Evolutionary conservation across 257 asterid species (phyloP), one percentile per base, ranked within the genome.

Genomic region (Ehretia macrophylla): DNA sequence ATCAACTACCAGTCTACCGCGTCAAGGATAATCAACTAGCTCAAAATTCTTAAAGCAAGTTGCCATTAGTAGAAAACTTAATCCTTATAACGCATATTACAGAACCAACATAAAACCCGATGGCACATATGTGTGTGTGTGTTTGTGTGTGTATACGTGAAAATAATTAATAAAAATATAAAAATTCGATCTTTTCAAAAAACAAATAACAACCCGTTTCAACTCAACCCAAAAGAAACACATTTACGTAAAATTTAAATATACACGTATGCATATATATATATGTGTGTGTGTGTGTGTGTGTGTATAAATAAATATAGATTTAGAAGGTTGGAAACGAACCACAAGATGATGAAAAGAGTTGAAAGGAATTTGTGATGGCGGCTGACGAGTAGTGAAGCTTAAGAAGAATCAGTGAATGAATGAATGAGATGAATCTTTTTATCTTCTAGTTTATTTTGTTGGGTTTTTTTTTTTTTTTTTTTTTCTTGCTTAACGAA

Each of bases 181-280:
- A 66, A 53, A 12, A 22, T 17, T 14, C 35, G 38, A 42, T 0
- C 39, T 35, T 62, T 67, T 19, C 32, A 6, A 44, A 51, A 62
- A 46, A 17, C 48, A 22, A 40, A 42, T 44, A 22, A 38, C 45
- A 51, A 54, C 59, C 65, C 57, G 47, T 20, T 48, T 68, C 63
- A 56, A 19, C 39, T 60, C 39, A 22, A 53, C 48, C 1, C 64
- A 68, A 67, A 60, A 39, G 17, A 62, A 58, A 14, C 51, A 2
- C 47, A 42, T 42, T 3, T 10, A 42, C 2, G 16, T 11, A 42
- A 42, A 11, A 42, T 42, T 1, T 2, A 42, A 1, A 42, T 27
- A 27, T 6, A 27, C 35, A 27, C 35, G 6, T 6, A 42, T 3
- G 8, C 14, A 42, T 10, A 42, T 10, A 42, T 42, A 42, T 42